A percentile compares a stretch with the other conserved stretches of the same genome.
These are phyloP conservation scores for Pythium oligandrum DNA, from an alignment of 352 stramenopile genomes.

Conservation along the genomic window DNA sequence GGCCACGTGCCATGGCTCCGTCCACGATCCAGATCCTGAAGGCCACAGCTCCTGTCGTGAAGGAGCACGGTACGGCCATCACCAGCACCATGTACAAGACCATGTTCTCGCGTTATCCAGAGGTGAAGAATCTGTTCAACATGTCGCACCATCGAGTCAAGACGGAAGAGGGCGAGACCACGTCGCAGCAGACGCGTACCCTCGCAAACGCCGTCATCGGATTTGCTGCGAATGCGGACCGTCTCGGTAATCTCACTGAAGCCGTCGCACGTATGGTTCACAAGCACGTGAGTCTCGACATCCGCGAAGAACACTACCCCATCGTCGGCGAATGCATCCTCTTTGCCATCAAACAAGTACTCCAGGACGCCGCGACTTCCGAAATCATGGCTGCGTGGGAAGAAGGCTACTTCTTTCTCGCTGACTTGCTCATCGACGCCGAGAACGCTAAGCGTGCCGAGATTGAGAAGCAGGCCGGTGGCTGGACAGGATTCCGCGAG, in stretches of 20 bases:
- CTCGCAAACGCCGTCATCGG: slow-evolving; percentile 53
- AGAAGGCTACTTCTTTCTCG: slow-evolving; percentile 52
- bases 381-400: slow-evolving; percentile 56
- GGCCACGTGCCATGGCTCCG: too few relatives aligned
- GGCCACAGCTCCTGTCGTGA: slow-evolving; percentile 58
- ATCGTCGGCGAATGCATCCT: slow-evolving; percentile 58
- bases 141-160: slow-evolving; percentile 68
- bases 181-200: slow-evolving; percentile 38
- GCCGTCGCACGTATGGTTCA: slow-evolving; percentile 55
- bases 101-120: slow-evolving; percentile 62
- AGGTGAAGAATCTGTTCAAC: slow-evolving; percentile 72
- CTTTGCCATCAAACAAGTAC: slow-evolving; percentile 46
- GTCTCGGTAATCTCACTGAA: slow-evolving; percentile 36
- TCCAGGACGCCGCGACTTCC: slow-evolving; percentile 45
- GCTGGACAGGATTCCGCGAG: slow-evolving; percentile 57
- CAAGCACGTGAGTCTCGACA: slow-evolving; percentile 57
- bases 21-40: slow-evolving; percentile 55
- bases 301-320: slow-evolving; percentile 63
- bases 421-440: slow-evolving; percentile 53
- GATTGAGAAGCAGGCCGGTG: slow-evolving; percentile 26
- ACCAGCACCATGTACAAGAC: slow-evolving; percentile 61
- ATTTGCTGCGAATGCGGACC: slow-evolving; percentile 63
- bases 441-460: slow-evolving; percentile 38
- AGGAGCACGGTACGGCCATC: slow-evolving; percentile 52
- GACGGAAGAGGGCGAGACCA: slow-evolving; percentile 27